These are phyloP conservation scores for Aureobasidium sp. DNA, from an alignment of 2,329 filamentous ascomycete species.

Conservation along the genomic window DNA sequence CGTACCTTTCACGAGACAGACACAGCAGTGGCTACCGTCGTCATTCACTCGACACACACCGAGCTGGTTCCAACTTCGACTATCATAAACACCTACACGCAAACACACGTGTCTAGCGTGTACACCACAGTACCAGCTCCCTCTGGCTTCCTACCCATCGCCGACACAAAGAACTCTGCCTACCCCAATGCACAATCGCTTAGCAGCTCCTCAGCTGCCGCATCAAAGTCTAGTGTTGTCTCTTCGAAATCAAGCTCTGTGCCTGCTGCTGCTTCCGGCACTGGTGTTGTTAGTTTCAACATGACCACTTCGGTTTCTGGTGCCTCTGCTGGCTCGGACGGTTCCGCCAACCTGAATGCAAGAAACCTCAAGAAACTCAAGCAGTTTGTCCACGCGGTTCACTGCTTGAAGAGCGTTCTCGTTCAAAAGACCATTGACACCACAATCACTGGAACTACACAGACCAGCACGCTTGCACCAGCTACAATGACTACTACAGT, in stretches of 20 bases:
- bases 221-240: neutral
- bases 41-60: neutral
- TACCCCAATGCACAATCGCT: neutral
- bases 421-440: constrained; percentile 3
- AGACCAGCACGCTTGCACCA: constrained; percentile 8
- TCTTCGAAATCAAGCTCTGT: neutral
- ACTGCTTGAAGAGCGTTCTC: constrained; percentile 10
- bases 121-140: constrained; percentile 4
- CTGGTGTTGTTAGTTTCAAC: neutral
- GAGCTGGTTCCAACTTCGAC: neutral
- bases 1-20: constrained; percentile 1
- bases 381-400: constrained; percentile 2
- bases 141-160: neutral
- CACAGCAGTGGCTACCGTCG: constrained; percentile 2
- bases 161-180: neutral
- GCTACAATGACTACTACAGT: constrained; percentile 8
- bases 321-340: neutral
- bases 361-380: neutral
- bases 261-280: neutral
- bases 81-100: neutral
- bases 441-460: constrained; percentile 3
- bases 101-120: neutral
- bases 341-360: neutral
- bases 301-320: neutral
- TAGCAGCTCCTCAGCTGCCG: neutral